These are phyloP conservation scores for Puccinia novopanici DNA, from an alignment of 1,284 basidiomycete species.

Conservation along the genomic window DNA sequence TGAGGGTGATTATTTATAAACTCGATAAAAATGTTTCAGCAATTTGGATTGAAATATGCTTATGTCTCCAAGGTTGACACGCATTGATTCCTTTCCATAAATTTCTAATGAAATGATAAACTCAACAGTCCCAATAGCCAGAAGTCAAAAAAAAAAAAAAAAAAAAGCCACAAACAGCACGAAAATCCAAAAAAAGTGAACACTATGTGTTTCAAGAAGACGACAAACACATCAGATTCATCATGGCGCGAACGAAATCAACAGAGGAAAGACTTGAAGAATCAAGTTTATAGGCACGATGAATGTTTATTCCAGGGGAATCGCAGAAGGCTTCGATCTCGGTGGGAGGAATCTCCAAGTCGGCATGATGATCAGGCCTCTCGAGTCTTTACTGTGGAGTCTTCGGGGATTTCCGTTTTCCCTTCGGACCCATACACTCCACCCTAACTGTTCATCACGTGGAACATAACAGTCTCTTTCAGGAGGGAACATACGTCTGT, in stretches of 20 bases:
- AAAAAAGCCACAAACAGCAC: too few species aligned
- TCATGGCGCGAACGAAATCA: background rate
- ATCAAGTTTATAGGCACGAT: background rate
- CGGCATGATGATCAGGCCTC: background rate
- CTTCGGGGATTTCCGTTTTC: constrained; percentile 27
- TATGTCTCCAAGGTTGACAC: too few species aligned
- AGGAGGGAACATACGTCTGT: constrained; percentile 31
- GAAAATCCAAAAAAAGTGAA: too few species aligned
- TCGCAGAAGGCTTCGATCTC: background rate
- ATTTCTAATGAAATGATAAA: too few species aligned
- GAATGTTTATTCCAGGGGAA: background rate
- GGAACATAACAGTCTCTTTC: constrained; percentile 31
- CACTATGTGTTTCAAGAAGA: too few species aligned
- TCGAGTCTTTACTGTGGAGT: background rate
- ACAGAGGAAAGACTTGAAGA: background rate
- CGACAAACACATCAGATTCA: too few species aligned
- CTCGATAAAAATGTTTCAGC: too few species aligned
- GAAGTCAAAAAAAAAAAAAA: too few species aligned
- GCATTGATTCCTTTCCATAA: too few species aligned
- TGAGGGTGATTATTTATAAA: too few species aligned
- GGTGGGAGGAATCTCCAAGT: background rate
- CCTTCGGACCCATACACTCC: constrained; percentile 40
- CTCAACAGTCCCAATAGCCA: too few species aligned
- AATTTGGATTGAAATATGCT: too few species aligned
- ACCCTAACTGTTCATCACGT: constrained; percentile 25